Percentiles rank a stretch among this genome's conserved stretches.
phyloP scores from a whole-genome alignment of 225 moss, liverwort and hornwort species.

The Anthoceros angustus region DNA sequence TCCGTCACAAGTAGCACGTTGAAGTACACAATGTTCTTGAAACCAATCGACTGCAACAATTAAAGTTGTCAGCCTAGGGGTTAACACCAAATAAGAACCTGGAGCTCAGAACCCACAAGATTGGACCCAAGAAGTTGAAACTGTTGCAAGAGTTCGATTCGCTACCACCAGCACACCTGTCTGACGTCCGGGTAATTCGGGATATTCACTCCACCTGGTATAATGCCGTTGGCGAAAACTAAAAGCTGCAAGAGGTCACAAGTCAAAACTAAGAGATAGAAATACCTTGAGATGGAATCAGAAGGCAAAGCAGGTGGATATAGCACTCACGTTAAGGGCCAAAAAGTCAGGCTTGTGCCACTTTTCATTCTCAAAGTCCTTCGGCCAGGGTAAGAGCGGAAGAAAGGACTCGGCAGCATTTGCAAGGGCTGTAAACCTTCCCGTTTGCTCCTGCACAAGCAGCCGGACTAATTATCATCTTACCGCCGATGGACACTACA shows the following conservation, averaged over 20 bases:
- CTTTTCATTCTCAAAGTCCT: slow-evolving; percentile 42
- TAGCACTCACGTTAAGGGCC: slow-evolving; percentile 30
- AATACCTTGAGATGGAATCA: not conserved
- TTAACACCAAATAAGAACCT: not conserved
- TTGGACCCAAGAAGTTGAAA: too few relatives aligned
- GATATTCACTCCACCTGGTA: slow-evolving; percentile 54
- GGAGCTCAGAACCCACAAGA: too few relatives aligned
- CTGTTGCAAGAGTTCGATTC: not conserved
- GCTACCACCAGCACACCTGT: slow-evolving; percentile 22
- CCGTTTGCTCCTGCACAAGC: slow-evolving; percentile 28
- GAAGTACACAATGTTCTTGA: slow-evolving; percentile 40
- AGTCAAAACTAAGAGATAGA: not conserved
- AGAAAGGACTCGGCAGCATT: slow-evolving; percentile 28
- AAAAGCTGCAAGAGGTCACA: slow-evolving; percentile 25
- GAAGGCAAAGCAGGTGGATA: not conserved
- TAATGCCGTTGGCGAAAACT: slow-evolving; percentile 42
- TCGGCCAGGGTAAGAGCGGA: slow-evolving; percentile 43
- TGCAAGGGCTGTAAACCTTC: slow-evolving; percentile 23
- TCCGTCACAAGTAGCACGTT: slow-evolving; percentile 41
- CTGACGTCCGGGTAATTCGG: slow-evolving; percentile 52
- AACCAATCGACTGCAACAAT: slow-evolving; percentile 31
- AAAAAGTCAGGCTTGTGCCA: slow-evolving; percentile 31
- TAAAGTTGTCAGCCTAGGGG: not conserved
- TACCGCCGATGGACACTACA: not conserved
- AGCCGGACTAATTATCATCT: not conserved